Base-by-base conservation (phyloP, 1,284 basidiomycete species). In the Hortiboletus rubellus region DNA sequence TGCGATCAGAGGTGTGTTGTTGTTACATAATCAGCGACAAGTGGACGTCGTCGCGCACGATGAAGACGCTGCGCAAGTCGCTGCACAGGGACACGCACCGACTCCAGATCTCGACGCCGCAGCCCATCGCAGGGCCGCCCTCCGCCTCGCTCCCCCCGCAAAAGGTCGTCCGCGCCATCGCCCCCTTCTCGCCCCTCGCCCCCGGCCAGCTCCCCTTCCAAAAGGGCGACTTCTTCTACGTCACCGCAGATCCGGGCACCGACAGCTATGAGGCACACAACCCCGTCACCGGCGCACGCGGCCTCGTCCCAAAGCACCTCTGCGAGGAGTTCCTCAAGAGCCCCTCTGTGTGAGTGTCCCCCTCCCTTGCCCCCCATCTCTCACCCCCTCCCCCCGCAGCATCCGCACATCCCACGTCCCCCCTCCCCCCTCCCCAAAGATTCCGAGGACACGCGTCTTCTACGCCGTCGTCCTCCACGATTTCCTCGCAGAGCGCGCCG, bases 211-310 rank as follows among this genome's bases (percentile, higher is more conserved):
- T 99, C 54, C 86, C 91, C 44, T 99, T 98, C 72, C 81, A 85
- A 63, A 91, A 92, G 74, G 97, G 97, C 60, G 97, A 99, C 77
- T 98, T 98, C 76, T 98, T 98, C 79, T 93, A 98, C 76, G 96
- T 99, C 57, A 81, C 93, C 37, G 85, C 85, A 61, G 93, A 96
- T 65, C 77, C 82, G 17, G 78, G 85, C 49, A 71, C 76, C 45
- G 70, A 79, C 27, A 81, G 78, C 84, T 96, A 91, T 68, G 90
- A 94, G 71, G 94, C 91, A 6, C 85, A 94, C 70, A 96, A 99
- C 72, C 96, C 97, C 17, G 82, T 96, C 66, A 89, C 91, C 12
- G 92, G 93, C 43, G 89, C 95, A 6, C 83, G 97, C 58, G 97
- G 97, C 7, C 82, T 96, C 40, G 97, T 99, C 1, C 94, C 95